These are phyloP conservation scores for Phytophthora multivora DNA, from an alignment of 352 stramenopile species.

Conservation along the genomic window DNA sequence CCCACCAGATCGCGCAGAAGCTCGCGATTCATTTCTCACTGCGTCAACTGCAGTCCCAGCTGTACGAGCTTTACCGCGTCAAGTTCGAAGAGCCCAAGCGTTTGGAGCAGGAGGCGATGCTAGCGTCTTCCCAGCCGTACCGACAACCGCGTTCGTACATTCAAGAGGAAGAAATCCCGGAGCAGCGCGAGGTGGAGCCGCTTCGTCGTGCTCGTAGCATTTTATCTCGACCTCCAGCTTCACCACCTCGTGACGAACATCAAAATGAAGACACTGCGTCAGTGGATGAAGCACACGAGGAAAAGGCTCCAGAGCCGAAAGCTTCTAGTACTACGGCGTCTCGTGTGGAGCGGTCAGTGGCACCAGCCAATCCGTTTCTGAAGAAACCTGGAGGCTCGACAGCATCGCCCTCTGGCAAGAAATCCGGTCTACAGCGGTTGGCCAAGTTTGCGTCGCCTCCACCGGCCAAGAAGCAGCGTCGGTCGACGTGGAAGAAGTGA, in stretches of 20 bases:
- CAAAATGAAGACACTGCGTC: conserved; percentile 16
- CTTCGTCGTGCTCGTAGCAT: conserved; percentile 41
- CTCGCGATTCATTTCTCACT: conserved; percentile 81
- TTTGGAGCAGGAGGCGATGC: conserved; percentile 22
- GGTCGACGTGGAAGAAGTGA: conserved; percentile 42
- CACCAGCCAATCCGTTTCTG: conserved; percentile 73
- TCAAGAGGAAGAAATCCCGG: conserved; percentile 16
- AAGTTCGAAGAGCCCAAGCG: conserved; percentile 51
- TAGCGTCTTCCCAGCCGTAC: conserved; percentile 15
- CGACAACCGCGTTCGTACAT: conserved; percentile 8
- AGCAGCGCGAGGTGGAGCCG: conserved; percentile 32
- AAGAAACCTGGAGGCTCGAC: conserved; percentile 48
- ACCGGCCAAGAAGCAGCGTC: conserved; percentile 47
- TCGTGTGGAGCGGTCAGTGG: conserved; percentile 49
- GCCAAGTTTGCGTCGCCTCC: conserved; percentile 65
- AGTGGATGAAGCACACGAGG: conserved; percentile 13
- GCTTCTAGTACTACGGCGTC: neutral
- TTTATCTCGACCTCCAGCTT: conserved; percentile 36
- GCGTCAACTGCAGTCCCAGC: conserved; percentile 69
- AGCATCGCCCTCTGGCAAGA: conserved; percentile 36
- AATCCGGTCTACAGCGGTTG: conserved; percentile 60
- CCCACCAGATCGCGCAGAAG: conserved; percentile 84
- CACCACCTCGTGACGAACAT: conserved; percentile 20
- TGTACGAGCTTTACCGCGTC: conserved; percentile 75
- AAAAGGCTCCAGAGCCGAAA: conserved; percentile 10